Percentiles rank a stretch among this genome's conserved stretches.
Conservation (phyloP, 305 asterid genomes). For the Plantago coronopus region DNA sequence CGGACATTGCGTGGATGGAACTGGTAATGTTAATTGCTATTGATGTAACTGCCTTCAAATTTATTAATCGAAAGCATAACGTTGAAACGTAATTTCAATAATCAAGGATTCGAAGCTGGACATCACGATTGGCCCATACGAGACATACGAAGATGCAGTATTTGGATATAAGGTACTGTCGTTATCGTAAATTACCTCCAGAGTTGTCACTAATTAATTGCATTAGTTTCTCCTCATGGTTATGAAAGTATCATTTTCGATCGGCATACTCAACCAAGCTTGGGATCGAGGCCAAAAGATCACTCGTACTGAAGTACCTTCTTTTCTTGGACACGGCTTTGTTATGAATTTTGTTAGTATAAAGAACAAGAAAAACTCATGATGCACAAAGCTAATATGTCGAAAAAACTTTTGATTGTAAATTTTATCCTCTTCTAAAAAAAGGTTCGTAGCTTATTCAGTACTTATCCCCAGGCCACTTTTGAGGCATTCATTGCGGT, state of each 20-base stretch:
- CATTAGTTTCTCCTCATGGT: conserved; percentile 3
- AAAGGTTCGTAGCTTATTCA: conserved; percentile 15
- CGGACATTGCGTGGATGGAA: conserved; percentile 98
- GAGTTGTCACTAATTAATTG: too few species aligned
- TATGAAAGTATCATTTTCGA: conserved; percentile 10
- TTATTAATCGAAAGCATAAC: conserved; percentile 5
- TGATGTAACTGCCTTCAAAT: conserved; percentile 12
- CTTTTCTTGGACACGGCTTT: conserved; percentile 4
- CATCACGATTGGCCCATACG: conserved; percentile 93
- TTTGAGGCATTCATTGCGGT: conserved; percentile 91
- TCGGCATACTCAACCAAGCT: background rate
- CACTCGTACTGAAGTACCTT: background rate
- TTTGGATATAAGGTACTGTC: conserved; percentile 90
- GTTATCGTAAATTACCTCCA: too few species aligned
- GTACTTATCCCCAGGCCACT: conserved; percentile 61
- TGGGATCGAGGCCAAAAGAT: conserved; percentile 6
- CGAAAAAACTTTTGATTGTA: too few species aligned
- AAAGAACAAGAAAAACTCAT: too few species aligned
- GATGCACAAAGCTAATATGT: too few species aligned
- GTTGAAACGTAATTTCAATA: conserved; percentile 18
- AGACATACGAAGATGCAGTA: conserved; percentile 87
- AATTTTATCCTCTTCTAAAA: background rate
- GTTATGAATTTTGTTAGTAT: background rate
- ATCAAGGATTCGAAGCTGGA: conserved; percentile 90
- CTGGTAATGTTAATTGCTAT: conserved; percentile 47